Evolutionary conservation across 148 eudicot species (phyloP), one percentile per base, ranked within the genome.

Genomic region (Cornus suecica): DNA sequence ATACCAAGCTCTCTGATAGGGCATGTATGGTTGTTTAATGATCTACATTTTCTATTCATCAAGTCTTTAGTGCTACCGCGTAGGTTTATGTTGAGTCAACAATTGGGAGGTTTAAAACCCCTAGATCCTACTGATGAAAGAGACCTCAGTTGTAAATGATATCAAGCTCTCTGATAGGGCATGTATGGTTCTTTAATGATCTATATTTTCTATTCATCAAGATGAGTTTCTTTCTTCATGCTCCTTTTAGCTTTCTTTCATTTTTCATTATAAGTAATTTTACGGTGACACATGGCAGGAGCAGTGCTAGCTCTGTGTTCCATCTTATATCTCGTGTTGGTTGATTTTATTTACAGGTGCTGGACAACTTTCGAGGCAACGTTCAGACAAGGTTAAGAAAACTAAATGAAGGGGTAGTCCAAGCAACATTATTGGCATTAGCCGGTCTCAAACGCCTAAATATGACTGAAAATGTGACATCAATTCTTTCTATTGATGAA

Each of bases 311-410:
- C 71, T 69, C 20, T 69, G 10, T 75, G 31, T 28, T 26, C 48
- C 25, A 54, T 58, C 80, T 56, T 67, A 48, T 52, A 28, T 73
- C 54, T 23, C 29, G 2, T 23, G 34, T 67, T 60, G 68, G 68
- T 41, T 58, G 71, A 29, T 27, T 82, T 74, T n/a, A 60, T 80
- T 22, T 74, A 52, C 71, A 94, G 98, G 99, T 94, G 70, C 79
- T 89, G 82, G 97, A 94, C 77, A 94, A 94, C 79, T 94, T 94
- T 66, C 90, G 97, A 66, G 97, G 99, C 69, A 94, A 94, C 78
- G 99, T 94, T 25, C 99, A 94, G 72, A 94, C 99, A 69, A 86
- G 97, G 73, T 72, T 94, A 72, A 89, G 68, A 79, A 94, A 94
- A 74, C 87, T 90, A 51, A 88, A 90, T 65, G 97, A 89, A 74